Conservation (phyloP, 1,284 basidiomycete species). For the Athelia sp. region DNA sequence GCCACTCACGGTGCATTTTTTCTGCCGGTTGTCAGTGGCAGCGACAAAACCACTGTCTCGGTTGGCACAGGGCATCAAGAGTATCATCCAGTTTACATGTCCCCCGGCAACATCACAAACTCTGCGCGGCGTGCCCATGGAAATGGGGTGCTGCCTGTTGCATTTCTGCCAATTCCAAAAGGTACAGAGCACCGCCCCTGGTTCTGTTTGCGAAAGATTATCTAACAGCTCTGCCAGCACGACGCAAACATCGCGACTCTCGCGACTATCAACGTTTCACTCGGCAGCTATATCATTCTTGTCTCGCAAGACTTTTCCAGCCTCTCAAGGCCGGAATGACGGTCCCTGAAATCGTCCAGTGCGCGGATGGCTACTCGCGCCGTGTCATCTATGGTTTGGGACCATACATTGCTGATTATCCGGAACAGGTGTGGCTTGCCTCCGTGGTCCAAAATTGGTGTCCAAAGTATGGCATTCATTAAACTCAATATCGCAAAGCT, state of each 20-base stretch:
- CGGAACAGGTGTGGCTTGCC: constrained; percentile 5
- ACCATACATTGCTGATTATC: constrained; percentile 19
- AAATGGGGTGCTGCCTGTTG: constrained; percentile 8
- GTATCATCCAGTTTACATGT: constrained; percentile 12
- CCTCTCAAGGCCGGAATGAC: constrained; percentile 10
- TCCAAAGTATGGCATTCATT: constrained; percentile 2
- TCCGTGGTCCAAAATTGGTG: constrained; percentile 7
- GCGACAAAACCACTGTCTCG: constrained; percentile 12
- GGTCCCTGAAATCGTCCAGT: constrained; percentile 13
- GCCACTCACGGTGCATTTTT: constrained; percentile 13
- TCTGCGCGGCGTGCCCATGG: constrained; percentile 11
- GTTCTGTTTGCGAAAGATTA: neutral
- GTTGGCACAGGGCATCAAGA: constrained; percentile 10
- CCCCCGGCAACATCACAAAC: constrained; percentile 11
- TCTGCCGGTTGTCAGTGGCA: constrained; percentile 11
- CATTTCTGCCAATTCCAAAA: constrained; percentile 15
- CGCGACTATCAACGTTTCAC: neutral
- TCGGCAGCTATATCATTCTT: constrained; percentile 1
- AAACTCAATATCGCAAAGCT: neutral
- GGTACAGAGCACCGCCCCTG: constrained; percentile 2
- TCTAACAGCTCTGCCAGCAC: neutral
- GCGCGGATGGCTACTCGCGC: constrained; percentile 16
- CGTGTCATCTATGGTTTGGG: constrained; percentile 15
- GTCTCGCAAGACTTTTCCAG: neutral
- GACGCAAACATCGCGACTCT: neutral